These are phyloP conservation scores for Citrus sp. DNA, from an alignment of 345 rosid genomes.

Conservation along the genomic window DNA sequence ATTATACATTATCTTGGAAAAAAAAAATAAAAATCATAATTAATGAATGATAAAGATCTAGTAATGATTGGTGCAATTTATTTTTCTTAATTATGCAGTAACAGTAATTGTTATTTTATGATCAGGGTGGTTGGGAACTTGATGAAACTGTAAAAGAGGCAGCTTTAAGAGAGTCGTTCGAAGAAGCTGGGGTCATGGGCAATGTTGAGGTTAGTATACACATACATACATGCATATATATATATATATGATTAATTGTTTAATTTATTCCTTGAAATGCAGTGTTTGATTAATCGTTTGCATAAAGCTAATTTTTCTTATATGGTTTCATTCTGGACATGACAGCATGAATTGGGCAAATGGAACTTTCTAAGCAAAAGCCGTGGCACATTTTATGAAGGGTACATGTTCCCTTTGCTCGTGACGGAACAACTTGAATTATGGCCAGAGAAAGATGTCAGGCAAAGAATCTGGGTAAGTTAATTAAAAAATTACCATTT, in stretches of 20 bases:
- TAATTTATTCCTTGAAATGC: neutral
- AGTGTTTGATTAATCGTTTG: neutral
- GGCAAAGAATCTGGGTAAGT: constrained; percentile 74
- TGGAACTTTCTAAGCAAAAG: constrained; percentile 86
- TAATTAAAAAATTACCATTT: neutral
- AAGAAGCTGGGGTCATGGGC: constrained; percentile 91
- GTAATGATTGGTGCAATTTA: neutral
- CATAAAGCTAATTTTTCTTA: neutral
- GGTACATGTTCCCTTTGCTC: constrained; percentile 83
- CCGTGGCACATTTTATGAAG: constrained; percentile 73
- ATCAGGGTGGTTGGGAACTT: constrained; percentile 93
- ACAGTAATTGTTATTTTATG: neutral
- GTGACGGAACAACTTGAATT: constrained; percentile 69
- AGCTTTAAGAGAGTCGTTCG: constrained; percentile 68
- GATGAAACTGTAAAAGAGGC: constrained; percentile 84
- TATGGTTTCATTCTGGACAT: neutral
- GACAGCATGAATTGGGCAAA: constrained; percentile 66
- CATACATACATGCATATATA: too few relatives aligned
- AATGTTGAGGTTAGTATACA: constrained; percentile 52
- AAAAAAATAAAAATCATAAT: too few relatives aligned
- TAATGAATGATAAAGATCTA: neutral
- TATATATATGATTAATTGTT: neutral
- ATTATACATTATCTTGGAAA: neutral
- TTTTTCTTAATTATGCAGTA: neutral
- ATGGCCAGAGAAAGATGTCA: constrained; percentile 73